These are phyloP conservation scores for Terana coerulea DNA, from an alignment of 768 basidiomycete species.

Conservation along the genomic window DNA sequence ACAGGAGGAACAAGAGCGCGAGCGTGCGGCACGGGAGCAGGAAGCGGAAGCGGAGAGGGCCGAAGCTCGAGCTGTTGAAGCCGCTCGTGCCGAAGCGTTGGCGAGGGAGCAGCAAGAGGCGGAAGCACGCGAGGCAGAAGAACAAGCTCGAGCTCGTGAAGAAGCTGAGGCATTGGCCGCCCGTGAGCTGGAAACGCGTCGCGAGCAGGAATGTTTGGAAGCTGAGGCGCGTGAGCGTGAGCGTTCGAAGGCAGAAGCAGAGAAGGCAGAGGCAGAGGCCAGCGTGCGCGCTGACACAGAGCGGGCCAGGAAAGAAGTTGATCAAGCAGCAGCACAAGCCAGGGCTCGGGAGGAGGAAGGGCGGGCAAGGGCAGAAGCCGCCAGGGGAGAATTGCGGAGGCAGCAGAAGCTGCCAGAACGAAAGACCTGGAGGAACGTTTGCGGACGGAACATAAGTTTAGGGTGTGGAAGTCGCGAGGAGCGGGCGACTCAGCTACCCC, in stretches of 20 bases:
- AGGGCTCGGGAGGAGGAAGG: background rate
- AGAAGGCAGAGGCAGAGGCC: background rate
- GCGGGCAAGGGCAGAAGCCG: background rate
- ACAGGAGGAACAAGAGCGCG: background rate
- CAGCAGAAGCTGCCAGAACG: background rate
- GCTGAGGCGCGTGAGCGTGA: background rate
- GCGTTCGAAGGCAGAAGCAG: background rate
- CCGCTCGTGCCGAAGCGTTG: background rate
- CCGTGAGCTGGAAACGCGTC: background rate
- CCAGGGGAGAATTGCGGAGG: background rate
- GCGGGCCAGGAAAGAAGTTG: background rate
- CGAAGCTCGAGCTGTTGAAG: background rate
- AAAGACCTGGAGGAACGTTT: background rate
- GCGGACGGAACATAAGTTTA: background rate
- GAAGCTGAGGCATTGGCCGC: background rate
- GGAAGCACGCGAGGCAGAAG: background rate
- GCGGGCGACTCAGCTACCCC: too few relatives aligned
- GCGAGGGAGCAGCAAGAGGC: background rate
- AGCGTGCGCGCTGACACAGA: background rate
- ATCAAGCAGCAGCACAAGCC: constrained; percentile 1
- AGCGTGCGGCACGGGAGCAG: background rate
- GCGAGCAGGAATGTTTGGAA: background rate
- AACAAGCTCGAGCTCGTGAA: background rate
- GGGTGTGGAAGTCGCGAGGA: too few relatives aligned
- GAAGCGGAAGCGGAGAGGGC: constrained; percentile 1